Conservation (phyloP, 2,329 filamentous ascomycete species). For the Pyricularia pennisetigena region DNA sequence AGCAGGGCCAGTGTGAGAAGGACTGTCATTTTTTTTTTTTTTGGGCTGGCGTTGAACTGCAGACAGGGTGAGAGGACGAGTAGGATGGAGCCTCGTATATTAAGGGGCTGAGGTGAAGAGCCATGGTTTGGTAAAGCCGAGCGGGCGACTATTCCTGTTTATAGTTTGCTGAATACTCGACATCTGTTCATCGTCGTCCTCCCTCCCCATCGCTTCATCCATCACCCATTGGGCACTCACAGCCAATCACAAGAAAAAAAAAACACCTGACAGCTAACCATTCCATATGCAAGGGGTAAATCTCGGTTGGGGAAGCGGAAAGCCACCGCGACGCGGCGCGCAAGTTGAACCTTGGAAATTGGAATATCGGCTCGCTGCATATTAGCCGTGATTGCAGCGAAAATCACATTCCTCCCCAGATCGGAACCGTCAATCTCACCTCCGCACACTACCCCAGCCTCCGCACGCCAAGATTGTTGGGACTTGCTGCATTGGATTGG, state of each 20-base stretch:
- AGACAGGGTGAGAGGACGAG: not conserved
- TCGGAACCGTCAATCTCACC: not conserved
- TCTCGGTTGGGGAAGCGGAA: not conserved
- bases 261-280: not conserved
- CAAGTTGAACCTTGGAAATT: not conserved
- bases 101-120: not conserved
- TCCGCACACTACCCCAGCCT: not conserved
- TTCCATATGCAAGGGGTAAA: not conserved
- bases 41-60: not conserved
- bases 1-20: slow-evolving; percentile 3
- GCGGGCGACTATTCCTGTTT: not conserved
- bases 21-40: not conserved
- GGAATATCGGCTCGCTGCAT: not conserved
- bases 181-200: not conserved
- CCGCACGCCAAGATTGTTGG: not conserved
- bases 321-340: not conserved
- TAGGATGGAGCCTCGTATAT: not conserved
- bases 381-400: not conserved
- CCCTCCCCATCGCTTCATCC: too few relatives aligned
- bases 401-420: not conserved
- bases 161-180: not conserved
- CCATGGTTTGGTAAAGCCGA: not conserved
- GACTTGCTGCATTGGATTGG: not conserved
- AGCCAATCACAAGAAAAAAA: too few relatives aligned
- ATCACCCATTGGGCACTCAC: not conserved